Percentiles rank a stretch among this genome's conserved stretches.
Conservation (phyloP, 2,329 filamentous ascomycete genomes). For the Penicillium polonicum region DNA sequence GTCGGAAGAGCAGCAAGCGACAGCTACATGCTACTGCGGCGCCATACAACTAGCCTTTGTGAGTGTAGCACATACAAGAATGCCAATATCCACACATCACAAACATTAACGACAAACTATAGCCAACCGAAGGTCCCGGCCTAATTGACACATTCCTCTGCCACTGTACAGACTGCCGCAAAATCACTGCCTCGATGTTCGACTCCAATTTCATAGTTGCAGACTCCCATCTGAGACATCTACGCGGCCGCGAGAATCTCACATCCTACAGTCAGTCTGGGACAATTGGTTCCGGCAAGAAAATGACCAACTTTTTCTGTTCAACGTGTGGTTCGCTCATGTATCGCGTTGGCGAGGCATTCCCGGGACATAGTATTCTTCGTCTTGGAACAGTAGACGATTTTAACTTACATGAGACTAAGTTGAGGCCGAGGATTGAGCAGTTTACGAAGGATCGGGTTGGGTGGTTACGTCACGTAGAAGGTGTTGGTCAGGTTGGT, state of each 20-base stretch:
- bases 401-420: conserved; percentile 57
- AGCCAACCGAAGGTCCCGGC: conserved; percentile 16
- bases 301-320: conserved; percentile 65
- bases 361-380: conserved; percentile 51
- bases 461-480: conserved; percentile 46
- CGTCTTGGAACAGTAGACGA: conserved; percentile 64
- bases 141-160: conserved; percentile 56
- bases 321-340: conserved; percentile 59
- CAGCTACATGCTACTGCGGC: conserved; percentile 19
- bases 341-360: conserved; percentile 52
- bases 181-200: conserved; percentile 63
- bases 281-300: conserved; percentile 50
- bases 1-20: conserved; percentile 9
- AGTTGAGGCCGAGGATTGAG: conserved; percentile 55
- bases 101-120: neutral
- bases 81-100: neutral
- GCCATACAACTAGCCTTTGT: conserved; percentile 16
- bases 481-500: conserved; percentile 36
- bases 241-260: conserved; percentile 55
- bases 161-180: conserved; percentile 62
- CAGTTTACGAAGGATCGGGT: conserved; percentile 54
- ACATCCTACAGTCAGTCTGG: conserved; percentile 46
- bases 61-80: neutral
- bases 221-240: conserved; percentile 48
- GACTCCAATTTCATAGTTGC: conserved; percentile 57